These are phyloP conservation scores for Adenanthera pavonina DNA, from an alignment of 306 rosid species.

Conservation along the genomic window DNA sequence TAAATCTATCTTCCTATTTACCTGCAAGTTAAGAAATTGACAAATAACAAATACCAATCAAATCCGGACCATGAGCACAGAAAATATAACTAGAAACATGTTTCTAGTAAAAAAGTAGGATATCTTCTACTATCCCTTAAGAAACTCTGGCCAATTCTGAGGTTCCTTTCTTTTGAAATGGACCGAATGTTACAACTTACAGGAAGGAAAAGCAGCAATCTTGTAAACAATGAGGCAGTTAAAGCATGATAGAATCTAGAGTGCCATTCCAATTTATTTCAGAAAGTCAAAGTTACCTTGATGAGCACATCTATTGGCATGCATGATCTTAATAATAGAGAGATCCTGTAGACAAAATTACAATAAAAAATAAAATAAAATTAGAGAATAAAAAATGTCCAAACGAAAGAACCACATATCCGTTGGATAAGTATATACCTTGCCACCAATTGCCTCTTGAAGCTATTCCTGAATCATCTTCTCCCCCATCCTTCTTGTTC, in stretches of 20 bases:
- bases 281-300: conserved; percentile 50
- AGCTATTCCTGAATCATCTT: conserved; percentile 81
- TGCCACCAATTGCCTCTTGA: conserved; percentile 97
- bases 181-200: background rate
- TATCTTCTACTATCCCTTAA: background rate
- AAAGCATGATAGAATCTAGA: background rate
- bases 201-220: background rate
- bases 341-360: conserved; percentile 58
- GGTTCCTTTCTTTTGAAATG: background rate
- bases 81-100: conserved; percentile 15
- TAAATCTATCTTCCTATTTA: conserved; percentile 42
- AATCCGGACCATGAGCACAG: conserved; percentile 1
- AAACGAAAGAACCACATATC: conserved; percentile 8
- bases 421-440: conserved; percentile 51
- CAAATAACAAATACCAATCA: conserved; percentile 14
- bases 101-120: background rate
- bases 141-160: background rate
- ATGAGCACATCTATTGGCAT: conserved; percentile 42
- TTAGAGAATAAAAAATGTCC: conserved; percentile 5
- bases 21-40: conserved; percentile 49
- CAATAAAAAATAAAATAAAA: conserved; percentile 27
- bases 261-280: background rate
- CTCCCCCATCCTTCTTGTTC: conserved; percentile 73
- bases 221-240: background rate
- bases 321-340: conserved; percentile 66